A percentile compares a stretch with the other conserved stretches of the same genome.
These are phyloP conservation scores for Tuber microsphaerosporum DNA, from an alignment of 495 filamentous ascomycete species.

Conservation along the genomic window DNA sequence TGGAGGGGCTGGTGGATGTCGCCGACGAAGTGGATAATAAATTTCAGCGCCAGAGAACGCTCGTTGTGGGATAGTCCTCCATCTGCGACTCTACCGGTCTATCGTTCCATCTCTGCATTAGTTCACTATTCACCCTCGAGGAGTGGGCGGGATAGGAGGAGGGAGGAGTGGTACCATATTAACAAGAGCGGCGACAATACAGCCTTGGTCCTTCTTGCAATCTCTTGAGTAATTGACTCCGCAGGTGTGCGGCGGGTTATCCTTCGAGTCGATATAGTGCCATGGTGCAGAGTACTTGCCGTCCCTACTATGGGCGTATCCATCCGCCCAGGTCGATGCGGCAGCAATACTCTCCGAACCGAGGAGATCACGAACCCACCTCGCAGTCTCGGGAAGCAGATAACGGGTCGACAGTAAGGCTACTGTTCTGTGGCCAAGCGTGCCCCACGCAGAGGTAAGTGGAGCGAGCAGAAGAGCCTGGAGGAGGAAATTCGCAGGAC, in stretches of 20 bases:
- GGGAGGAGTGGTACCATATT: constrained; percentile 28
- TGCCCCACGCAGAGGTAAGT: constrained; percentile 33
- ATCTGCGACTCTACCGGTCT: constrained; percentile 26
- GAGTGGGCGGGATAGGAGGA: neutral
- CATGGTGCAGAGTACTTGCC: constrained; percentile 53
- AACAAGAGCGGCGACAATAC: constrained; percentile 53
- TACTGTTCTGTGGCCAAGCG: constrained; percentile 40
- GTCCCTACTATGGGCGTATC: constrained; percentile 53
- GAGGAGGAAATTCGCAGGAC: constrained; percentile 21
- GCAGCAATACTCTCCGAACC: constrained; percentile 51
- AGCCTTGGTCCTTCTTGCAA: constrained; percentile 53
- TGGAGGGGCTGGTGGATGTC: constrained; percentile 64
- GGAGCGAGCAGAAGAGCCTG: constrained; percentile 16
- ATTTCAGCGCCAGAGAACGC: constrained; percentile 53
- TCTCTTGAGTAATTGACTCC: constrained; percentile 56
- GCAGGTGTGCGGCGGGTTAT: constrained; percentile 55
- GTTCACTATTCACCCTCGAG: neutral
- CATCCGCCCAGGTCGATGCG: constrained; percentile 60
- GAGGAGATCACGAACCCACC: constrained; percentile 29
- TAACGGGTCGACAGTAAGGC: constrained; percentile 39
- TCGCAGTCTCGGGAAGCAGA: constrained; percentile 35
- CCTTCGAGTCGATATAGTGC: constrained; percentile 67
- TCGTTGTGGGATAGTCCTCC: constrained; percentile 42
- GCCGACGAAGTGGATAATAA: constrained; percentile 59
- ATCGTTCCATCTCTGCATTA: neutral